Percentiles rank a stretch among this genome's conserved stretches.
Evolutionary conservation across 2,329 filamentous ascomycete species (phyloP).

Genomic region (Colletotrichum sp.): DNA sequence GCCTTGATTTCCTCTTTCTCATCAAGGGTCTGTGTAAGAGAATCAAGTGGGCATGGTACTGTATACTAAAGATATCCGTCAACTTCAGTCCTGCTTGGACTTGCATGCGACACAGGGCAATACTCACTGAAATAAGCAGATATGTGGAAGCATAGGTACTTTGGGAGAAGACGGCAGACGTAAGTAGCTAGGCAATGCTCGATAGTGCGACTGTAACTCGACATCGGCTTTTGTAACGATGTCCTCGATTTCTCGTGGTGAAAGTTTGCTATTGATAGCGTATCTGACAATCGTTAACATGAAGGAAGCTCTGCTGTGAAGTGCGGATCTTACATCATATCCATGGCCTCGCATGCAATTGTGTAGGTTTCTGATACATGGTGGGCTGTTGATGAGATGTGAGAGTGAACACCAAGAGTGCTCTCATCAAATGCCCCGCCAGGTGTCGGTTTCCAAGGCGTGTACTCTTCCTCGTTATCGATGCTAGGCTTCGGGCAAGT

Average conservation of each 20-base stretch:
- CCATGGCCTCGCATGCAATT: conserved; percentile 24
- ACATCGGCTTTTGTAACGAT: conserved; percentile 23
- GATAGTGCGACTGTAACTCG: conserved; percentile 21
- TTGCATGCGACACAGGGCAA: background rate
- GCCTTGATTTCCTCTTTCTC: background rate
- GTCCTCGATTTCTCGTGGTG: conserved; percentile 3
- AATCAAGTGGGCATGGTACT: conserved; percentile 26
- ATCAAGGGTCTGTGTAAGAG: conserved; percentile 26
- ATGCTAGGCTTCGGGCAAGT: conserved; percentile 25
- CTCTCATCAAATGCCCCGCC: background rate
- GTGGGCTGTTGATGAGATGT: conserved; percentile 16
- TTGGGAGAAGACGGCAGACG: conserved; percentile 18
- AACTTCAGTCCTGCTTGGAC: fast-evolving
- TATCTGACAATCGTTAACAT: background rate
- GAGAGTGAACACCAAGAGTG: conserved; percentile 12
- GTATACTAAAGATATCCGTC: background rate
- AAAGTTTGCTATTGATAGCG: conserved; percentile 5
- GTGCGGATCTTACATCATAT: conserved; percentile 8
- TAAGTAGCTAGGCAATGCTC: conserved; percentile 18
- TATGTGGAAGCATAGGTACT: conserved; percentile 23
- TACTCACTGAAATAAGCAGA: conserved; percentile 28
- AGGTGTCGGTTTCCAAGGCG: conserved; percentile 17
- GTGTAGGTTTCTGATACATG: conserved; percentile 22
- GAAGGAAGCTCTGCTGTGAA: too few species aligned
- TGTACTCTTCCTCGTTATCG: conserved; percentile 17